These are phyloP conservation scores for Trichoderma asperelloides DNA, from an alignment of 495 filamentous ascomycete species.

Conservation along the genomic window DNA sequence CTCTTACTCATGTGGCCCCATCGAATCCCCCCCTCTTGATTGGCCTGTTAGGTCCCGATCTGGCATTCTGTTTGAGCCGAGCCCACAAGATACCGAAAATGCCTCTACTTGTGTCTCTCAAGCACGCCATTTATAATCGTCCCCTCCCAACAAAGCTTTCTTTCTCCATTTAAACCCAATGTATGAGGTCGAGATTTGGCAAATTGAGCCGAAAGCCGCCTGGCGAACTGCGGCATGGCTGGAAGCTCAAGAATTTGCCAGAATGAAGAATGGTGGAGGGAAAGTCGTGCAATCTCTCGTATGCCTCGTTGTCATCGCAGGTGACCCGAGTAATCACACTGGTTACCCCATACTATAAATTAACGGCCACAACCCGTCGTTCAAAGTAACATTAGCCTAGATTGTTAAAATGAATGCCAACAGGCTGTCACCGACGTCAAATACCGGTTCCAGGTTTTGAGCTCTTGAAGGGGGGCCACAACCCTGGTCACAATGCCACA, in stretches of 20 bases:
- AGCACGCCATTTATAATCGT: conserved; percentile 6
- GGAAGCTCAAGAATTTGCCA: background rate
- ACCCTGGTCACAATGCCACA: background rate
- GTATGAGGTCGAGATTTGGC: background rate
- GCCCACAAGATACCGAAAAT: background rate
- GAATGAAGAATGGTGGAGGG: background rate
- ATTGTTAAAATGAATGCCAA: background rate
- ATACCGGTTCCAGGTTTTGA: background rate
- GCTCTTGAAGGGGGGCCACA: background rate
- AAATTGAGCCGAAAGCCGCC: conserved; percentile 1
- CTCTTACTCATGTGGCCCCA: background rate
- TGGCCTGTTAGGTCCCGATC: background rate
- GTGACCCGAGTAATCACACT: background rate
- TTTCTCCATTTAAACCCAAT: background rate
- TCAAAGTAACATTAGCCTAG: background rate
- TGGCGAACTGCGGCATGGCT: background rate
- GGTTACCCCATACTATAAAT: background rate
- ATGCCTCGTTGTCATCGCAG: background rate
- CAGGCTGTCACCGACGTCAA: background rate
- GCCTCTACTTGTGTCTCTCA: background rate
- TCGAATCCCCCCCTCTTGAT: background rate
- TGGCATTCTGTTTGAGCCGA: background rate
- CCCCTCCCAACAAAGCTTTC: background rate
- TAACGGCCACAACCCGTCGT: background rate
- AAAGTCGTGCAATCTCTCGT: background rate